Evolutionary conservation across 108 stramenopile genomes (phyloP).

Genomic region (Schizochytrium sp.): DNA sequence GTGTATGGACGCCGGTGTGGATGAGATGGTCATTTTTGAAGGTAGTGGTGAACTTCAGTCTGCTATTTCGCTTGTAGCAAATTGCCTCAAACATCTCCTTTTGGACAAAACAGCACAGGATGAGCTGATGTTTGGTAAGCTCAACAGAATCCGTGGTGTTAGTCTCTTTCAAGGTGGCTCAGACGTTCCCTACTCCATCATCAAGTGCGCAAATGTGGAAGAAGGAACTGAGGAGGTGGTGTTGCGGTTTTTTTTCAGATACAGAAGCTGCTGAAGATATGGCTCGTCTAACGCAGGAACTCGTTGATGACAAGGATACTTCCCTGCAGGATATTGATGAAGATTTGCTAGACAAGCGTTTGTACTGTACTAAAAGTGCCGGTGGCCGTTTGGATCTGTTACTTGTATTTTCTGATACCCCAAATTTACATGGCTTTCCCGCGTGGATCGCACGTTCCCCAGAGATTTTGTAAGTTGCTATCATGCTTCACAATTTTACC

Average conservation of each 20-base stretch:
- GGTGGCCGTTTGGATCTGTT: not conserved
- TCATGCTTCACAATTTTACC: too few species aligned
- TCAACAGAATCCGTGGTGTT: not conserved
- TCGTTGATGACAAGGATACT: constrained; percentile 28
- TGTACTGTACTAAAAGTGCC: not conserved
- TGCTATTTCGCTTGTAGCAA: not conserved
- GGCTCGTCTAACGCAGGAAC: not conserved
- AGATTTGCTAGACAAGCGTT: not conserved
- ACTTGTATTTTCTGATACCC: not conserved
- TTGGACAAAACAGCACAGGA: not conserved
- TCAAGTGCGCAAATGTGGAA: not conserved
- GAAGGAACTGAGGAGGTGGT: not conserved
- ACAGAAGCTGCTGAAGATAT: not conserved
- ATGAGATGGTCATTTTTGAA: not conserved
- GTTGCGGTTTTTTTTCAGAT: constrained; percentile 27
- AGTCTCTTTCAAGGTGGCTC: not conserved
- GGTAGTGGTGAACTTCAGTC: not conserved
- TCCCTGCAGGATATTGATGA: not conserved
- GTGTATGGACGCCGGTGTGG: constrained; percentile 8
- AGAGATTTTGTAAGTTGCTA: constrained; percentile 33
- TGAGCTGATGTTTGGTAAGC: not conserved
- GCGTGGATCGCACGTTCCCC: constrained; percentile 35
- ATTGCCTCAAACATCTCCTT: not conserved
- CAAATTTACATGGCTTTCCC: constrained; percentile 20
- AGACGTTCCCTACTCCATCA: not conserved